Evolutionary conservation across 345 rosid genomes (phyloP).

Genomic region (Gossypium mustelinum): DNA sequence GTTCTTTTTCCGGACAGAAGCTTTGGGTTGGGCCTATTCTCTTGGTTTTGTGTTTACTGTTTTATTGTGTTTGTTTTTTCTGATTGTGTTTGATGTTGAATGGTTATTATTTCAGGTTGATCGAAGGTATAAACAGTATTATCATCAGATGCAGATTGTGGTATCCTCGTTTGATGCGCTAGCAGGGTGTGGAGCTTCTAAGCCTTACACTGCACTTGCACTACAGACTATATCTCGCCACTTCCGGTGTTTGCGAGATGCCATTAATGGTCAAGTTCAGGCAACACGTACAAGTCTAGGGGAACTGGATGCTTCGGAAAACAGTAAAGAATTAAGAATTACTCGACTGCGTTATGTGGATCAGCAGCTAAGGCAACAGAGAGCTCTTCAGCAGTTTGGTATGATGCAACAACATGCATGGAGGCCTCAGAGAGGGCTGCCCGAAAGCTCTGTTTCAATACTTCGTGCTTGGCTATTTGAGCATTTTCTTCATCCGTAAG

Average conservation of each 20-base stretch:
- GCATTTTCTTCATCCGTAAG: conserved; percentile 98
- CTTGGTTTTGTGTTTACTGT: background rate
- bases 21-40: no score
- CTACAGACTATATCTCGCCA: conserved; percentile 91
- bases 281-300: conserved; percentile 69
- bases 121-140: conserved; percentile 85
- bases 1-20: background rate
- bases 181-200: conserved; percentile 85
- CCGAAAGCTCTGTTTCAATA: conserved; percentile 81
- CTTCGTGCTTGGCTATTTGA: conserved; percentile 99
- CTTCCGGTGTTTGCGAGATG: conserved; percentile 87
- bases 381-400: conserved; percentile 86
- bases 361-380: conserved; percentile 90
- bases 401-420: conserved; percentile 88
- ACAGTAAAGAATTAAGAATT: conserved; percentile 60
- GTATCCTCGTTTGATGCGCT: conserved; percentile 87
- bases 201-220: conserved; percentile 87
- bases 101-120: conserved; percentile 58
- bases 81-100: background rate
- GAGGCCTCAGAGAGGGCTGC: conserved; percentile 96
- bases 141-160: conserved; percentile 94
- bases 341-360: conserved; percentile 84
- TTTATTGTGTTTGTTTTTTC: background rate
- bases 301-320: conserved; percentile 68
- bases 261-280: conserved; percentile 67